phyloP scores from a whole-genome alignment of 1,284 basidiomycete species.

The Cutaneotrichosporon sp. region DNA sequence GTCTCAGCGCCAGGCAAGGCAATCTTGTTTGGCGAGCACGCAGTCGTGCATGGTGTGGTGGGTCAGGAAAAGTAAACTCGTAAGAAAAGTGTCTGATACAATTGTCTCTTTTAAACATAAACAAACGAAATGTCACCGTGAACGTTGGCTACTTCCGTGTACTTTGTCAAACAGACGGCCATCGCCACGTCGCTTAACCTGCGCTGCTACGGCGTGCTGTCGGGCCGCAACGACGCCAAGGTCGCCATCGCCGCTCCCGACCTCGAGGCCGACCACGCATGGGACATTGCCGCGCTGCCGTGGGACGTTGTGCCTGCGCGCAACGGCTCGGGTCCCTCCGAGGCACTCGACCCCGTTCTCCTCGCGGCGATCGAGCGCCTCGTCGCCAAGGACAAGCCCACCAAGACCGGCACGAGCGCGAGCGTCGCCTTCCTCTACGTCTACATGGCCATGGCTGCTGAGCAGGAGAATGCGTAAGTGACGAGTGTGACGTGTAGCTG shows the following conservation, averaged over 20 bases:
- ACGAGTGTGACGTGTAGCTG: background rate
- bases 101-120: conserved; percentile 5
- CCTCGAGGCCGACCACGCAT: conserved; percentile 73
- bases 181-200: conserved; percentile 92
- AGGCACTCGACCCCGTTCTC: conserved; percentile 63
- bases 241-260: conserved; percentile 76
- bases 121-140: conserved; percentile 1
- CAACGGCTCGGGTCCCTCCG: conserved; percentile 53
- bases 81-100: conserved; percentile 12
- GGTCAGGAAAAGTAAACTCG: conserved; percentile 44
- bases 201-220: conserved; percentile 83
- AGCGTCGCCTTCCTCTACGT: conserved; percentile 86
- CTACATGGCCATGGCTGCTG: conserved; percentile 70
- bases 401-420: conserved; percentile 57
- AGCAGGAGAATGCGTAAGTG: conserved; percentile 56
- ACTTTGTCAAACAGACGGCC: conserved; percentile 61
- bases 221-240: conserved; percentile 67
- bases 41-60: conserved; percentile 94
- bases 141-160: background rate
- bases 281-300: conserved; percentile 75
- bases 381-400: conserved; percentile 30
- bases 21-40: conserved; percentile 97
- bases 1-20: conserved; percentile 96
- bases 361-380: conserved; percentile 59
- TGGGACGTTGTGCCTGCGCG: conserved; percentile 67